Percentiles rank a stretch among this genome's conserved stretches.
These are phyloP conservation scores for Pulveroboletus sp. DNA, from an alignment of 768 basidiomycete species.

Conservation along the genomic window DNA sequence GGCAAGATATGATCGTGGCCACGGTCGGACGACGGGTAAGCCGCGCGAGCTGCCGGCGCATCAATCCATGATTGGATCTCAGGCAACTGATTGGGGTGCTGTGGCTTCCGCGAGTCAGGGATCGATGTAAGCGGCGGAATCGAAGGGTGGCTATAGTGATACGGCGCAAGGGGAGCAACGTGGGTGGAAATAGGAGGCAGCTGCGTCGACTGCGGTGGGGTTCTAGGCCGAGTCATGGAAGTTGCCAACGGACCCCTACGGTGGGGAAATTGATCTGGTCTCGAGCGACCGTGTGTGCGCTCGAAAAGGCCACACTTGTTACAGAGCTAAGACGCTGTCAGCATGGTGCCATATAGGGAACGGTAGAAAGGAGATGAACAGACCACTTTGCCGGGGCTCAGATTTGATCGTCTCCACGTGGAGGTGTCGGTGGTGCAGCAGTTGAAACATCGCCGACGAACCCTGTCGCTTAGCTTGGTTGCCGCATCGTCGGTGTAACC, in stretches of 20 bases:
- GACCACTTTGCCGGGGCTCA: slow-evolving; percentile 77
- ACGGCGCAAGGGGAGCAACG: slow-evolving; percentile 38
- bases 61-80: slow-evolving; percentile 47
- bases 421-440: slow-evolving; percentile 83
- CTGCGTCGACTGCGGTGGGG: slow-evolving; percentile 43
- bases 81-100: slow-evolving; percentile 38
- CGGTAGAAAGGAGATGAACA: slow-evolving; percentile 12
- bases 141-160: slow-evolving; percentile 50
- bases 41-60: slow-evolving; percentile 26
- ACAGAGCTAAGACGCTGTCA: slow-evolving; percentile 32
- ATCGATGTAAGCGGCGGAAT: slow-evolving; percentile 43
- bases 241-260: slow-evolving; percentile 65
- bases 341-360: slow-evolving; percentile 3
- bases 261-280: slow-evolving; percentile 79
- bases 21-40: slow-evolving; percentile 29
- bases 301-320: slow-evolving; percentile 78
- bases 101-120: slow-evolving; percentile 31
- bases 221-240: slow-evolving; percentile 43
- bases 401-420: slow-evolving; percentile 73
- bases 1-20: slow-evolving; percentile 27
- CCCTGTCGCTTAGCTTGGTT: slow-evolving; percentile 73
- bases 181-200: slow-evolving; percentile 43
- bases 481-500: slow-evolving; percentile 73
- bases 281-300: slow-evolving; percentile 71
- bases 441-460: slow-evolving; percentile 76